Evolutionary conservation across 1,284 basidiomycete genomes (phyloP), one percentile per base, ranked within the genome.

Genomic region (Quambalaria eucalypti): DNA sequence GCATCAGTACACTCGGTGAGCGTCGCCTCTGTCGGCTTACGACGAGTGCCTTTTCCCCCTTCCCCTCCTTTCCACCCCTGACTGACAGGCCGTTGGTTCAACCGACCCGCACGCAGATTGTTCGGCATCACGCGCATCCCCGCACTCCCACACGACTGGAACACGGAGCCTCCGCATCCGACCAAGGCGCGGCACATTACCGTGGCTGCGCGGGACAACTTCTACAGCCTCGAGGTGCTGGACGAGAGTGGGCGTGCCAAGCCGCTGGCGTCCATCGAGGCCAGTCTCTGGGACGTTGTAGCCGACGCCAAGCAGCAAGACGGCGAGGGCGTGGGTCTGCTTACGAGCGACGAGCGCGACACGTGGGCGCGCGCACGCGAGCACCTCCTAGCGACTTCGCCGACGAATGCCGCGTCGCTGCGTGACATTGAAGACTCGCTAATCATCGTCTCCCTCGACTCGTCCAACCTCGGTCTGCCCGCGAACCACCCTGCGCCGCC

Each of bases 331-430:
- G 79, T 97, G 5, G 85, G 88, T 14, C 80, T 87, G 1, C 79
- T 96, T 55, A 88, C 84, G 44, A 84, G 85, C 1, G 89, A 92
- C 70, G 81, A 86, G 39, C 80, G 92, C 62, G 88, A 95, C 77
- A 79, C 74, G 10, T 97, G 92, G 92, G 82, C 88, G 16, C 78
- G 88, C 85, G 87, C 88, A 64, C 82, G 88, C 39, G 78, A 83
- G 68, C 80, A 86, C 61, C 81, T 95, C 6, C 77, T 88, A 4
- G 79, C 81, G 1, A 77, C 89, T 26, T 86, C 85, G 2, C 81
- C 84, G 0, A 63, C 68, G 21, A 96, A 95, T 77, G 78, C 78
- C 26, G 65, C 77, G 30, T 81, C 79, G 1, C 79, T 88, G 50
- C 77, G 82, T 55, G 79, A 80, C 14, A 84, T 93, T 67, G 82